Conservation (phyloP, 306 rosid genomes). For the Sphenostylis stenocarpa region DNA sequence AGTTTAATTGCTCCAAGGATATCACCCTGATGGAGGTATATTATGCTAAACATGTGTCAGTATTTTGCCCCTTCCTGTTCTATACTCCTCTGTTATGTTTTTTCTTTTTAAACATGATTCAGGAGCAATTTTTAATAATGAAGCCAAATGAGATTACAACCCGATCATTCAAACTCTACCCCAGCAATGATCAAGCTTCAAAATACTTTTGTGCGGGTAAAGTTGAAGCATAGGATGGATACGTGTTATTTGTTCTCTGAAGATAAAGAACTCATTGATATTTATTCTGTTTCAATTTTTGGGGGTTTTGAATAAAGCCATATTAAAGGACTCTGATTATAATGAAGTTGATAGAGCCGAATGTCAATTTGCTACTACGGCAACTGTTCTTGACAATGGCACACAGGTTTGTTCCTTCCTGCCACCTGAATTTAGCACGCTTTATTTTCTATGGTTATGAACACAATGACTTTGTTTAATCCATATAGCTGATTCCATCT, state of each 20-base stretch:
- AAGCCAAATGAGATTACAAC: conserved; percentile 69
- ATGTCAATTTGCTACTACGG: conserved; percentile 84
- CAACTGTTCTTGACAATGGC: conserved; percentile 88
- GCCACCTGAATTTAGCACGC: not conserved
- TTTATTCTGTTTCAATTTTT: not conserved
- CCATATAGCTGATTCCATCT: not conserved
- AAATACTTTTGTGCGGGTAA: conserved; percentile 81
- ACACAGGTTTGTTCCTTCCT: conserved; percentile 58
- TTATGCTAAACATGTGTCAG: conserved; percentile 6
- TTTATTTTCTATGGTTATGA: not conserved
- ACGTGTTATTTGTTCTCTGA: not conserved
- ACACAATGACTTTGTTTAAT: not conserved
- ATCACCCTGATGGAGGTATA: conserved; percentile 92
- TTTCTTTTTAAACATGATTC: conserved; percentile 24
- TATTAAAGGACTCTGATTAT: conserved; percentile 87
- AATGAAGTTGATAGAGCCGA: conserved; percentile 90
- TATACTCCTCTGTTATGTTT: conserved; percentile 5
- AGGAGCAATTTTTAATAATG: conserved; percentile 91
- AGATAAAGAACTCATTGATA: conserved; percentile 13
- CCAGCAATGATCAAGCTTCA: conserved; percentile 83
- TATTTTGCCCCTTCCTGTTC: not conserved
- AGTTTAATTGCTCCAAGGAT: conserved; percentile 94
- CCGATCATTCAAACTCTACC: conserved; percentile 76
- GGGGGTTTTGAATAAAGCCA: conserved; percentile 54
- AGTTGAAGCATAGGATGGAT: conserved; percentile 29